These are phyloP conservation scores for Colletotrichum tropicicola DNA, from an alignment of 2,329 filamentous ascomycete species.

Conservation along the genomic window DNA sequence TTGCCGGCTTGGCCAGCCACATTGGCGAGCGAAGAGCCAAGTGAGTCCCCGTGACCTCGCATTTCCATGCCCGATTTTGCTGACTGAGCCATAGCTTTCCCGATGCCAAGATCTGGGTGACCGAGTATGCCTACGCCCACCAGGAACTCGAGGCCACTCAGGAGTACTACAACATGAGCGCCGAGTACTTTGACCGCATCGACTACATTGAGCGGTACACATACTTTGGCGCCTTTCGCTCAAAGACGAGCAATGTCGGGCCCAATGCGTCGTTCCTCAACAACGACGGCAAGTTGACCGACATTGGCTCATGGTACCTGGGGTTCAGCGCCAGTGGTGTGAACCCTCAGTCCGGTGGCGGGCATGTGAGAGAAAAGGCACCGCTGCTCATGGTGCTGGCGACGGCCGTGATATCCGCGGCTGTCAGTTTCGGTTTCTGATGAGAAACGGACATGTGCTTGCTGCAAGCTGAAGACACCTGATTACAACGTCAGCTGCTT, in stretches of 20 bases:
- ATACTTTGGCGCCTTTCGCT: conserved; percentile 80
- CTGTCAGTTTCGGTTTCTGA: not conserved
- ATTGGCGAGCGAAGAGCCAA: conserved; percentile 66
- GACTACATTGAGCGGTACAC: conserved; percentile 73
- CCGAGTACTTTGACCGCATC: conserved; percentile 73
- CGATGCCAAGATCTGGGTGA: conserved; percentile 76
- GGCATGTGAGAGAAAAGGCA: not conserved
- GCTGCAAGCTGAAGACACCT: not conserved
- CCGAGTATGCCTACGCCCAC: conserved; percentile 75
- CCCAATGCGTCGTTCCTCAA: conserved; percentile 77
- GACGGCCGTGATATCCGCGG: not conserved
- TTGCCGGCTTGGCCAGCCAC: conserved; percentile 73
- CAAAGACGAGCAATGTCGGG: conserved; percentile 76
- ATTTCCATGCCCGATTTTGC: not conserved
- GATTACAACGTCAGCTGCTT: too few species aligned
- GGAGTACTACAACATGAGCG: conserved; percentile 72
- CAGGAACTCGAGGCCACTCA: conserved; percentile 66
- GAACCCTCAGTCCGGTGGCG: conserved; percentile 37
- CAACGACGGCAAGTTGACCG: conserved; percentile 73
- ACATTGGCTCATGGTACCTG: conserved; percentile 83
- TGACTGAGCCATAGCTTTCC: conserved; percentile 58
- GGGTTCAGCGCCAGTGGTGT: conserved; percentile 60
- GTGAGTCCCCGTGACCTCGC: conserved; percentile 37
- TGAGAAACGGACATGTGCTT: not conserved
- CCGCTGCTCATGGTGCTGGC: conserved; percentile 10